phyloP scores from a whole-genome alignment of 768 basidiomycete species.

The Lentinula detonsa region DNA sequence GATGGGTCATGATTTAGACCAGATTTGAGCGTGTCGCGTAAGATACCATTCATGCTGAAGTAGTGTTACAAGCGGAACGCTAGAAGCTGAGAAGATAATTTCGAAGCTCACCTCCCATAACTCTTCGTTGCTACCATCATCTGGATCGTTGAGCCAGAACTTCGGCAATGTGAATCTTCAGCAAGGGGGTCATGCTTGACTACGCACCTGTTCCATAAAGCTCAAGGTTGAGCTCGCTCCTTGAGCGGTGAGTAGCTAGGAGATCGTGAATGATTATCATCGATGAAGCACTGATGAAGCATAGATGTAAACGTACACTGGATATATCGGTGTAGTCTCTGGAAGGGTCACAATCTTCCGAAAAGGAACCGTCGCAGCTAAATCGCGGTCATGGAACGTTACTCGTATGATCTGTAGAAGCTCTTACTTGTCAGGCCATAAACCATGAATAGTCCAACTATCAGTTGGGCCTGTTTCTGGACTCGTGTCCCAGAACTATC shows the following conservation, averaged over 20 bases:
- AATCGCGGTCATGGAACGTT: neutral
- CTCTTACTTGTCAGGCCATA: slow-evolving; percentile 61
- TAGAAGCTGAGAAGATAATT: neutral
- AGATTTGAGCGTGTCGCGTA: neutral
- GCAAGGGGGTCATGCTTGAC: neutral
- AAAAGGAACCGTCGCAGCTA: slow-evolving; percentile 49
- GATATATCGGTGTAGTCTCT: slow-evolving; percentile 40
- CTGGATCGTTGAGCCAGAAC: slow-evolving; percentile 53
- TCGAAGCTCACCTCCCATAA: slow-evolving; percentile 60
- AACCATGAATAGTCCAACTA: slow-evolving; percentile 73
- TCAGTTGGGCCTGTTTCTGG: slow-evolving; percentile 55
- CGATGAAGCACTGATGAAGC: neutral
- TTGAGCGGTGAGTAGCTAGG: slow-evolving; percentile 47
- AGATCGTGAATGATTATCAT: neutral
- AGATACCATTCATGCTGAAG: slow-evolving; percentile 59
- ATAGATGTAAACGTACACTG: slow-evolving; percentile 19
- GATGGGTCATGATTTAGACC: neutral
- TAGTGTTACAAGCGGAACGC: neutral
- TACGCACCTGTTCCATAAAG: slow-evolving; percentile 45
- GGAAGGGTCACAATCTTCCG: slow-evolving; percentile 36
- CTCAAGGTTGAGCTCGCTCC: slow-evolving; percentile 52
- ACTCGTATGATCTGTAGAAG: neutral
- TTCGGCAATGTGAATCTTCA: slow-evolving; percentile 8
- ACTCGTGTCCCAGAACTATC: slow-evolving; percentile 68
- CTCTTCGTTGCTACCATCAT: slow-evolving; percentile 47